These are phyloP conservation scores for Hansenula anomala DNA, from an alignment of 1,139 yeast genomes.

Conservation along the genomic window DNA sequence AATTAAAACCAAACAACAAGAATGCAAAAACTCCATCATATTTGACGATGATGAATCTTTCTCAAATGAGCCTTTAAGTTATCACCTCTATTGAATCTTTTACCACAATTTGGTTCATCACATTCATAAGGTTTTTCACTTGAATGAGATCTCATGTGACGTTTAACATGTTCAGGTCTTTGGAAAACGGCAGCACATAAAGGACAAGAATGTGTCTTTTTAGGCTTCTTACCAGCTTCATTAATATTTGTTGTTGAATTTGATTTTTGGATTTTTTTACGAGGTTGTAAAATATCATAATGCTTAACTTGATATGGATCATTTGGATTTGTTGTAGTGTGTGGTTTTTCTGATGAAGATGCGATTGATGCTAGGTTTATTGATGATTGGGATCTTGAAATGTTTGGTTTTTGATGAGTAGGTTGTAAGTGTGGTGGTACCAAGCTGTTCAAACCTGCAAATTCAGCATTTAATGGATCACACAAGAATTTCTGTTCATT, in stretches of 20 bases:
- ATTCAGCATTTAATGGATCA: conserved; percentile 6
- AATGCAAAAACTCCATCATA: conserved; percentile 1
- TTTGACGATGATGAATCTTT: conserved; percentile 43
- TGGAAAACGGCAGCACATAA: conserved; percentile 73
- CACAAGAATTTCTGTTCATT: not conserved
- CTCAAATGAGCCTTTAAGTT: conserved; percentile 65
- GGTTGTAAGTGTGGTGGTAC: not conserved
- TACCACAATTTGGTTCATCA: conserved; percentile 67
- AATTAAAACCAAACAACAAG: not conserved
- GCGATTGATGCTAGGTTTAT: conserved; percentile 17
- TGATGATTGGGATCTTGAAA: conserved; percentile 22
- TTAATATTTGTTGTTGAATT: conserved; percentile 11
- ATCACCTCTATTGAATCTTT: conserved; percentile 70
- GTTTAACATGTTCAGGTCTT: conserved; percentile 87
- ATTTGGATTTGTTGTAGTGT: conserved; percentile 2
- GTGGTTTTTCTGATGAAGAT: conserved; percentile 9
- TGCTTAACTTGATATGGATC: conserved; percentile 11
- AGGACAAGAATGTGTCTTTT: conserved; percentile 69
- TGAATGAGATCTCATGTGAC: conserved; percentile 86
- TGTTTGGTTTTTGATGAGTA: conserved; percentile 2
- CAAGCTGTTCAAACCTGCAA: not conserved
- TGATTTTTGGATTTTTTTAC: conserved; percentile 14
- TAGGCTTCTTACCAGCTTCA: conserved; percentile 41
- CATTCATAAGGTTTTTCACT: conserved; percentile 85
- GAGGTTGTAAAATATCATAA: conserved; percentile 20